phyloP scores from a whole-genome alignment of 2,329 filamentous ascomycete species.

The Emmonsiellopsis sp. region DNA sequence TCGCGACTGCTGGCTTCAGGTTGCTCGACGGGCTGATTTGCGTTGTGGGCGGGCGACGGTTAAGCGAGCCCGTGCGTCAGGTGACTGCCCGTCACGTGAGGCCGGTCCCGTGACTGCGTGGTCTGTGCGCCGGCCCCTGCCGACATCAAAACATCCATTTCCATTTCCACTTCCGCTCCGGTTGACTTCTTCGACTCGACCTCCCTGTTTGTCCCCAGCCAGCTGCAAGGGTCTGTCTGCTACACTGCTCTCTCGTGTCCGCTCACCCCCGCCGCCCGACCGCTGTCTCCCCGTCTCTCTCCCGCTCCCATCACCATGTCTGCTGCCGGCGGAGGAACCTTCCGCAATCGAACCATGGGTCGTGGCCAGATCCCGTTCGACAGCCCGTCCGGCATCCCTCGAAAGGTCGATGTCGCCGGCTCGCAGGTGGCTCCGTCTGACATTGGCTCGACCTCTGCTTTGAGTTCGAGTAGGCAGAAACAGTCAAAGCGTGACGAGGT shows the following conservation, averaged over 20 bases:
- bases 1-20: neutral
- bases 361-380: conserved; percentile 46
- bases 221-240: too few species aligned
- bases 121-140: too few species aligned
- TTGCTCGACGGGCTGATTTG: neutral
- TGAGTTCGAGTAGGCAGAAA: conserved; percentile 92
- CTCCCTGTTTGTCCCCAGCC: too few species aligned
- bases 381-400: conserved; percentile 52
- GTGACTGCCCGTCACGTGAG: neutral
- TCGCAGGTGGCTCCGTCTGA: conserved; percentile 39
- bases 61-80: neutral
- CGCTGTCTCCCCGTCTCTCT: neutral
- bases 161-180: too few species aligned
- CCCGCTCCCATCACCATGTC: conserved; percentile 43
- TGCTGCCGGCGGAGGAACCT: conserved; percentile 43
- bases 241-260: neutral
- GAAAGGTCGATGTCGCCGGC: conserved; percentile 43
- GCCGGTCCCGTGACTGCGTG: too few species aligned
- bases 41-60: conserved; percentile 2
- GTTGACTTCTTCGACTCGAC: too few species aligned
- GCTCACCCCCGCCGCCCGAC: neutral
- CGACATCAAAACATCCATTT: too few species aligned
- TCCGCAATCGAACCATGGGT: conserved; percentile 44
- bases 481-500: conserved; percentile 99
- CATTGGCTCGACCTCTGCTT: conserved; percentile 50